These are phyloP conservation scores for Tephrocybe rancida DNA, from an alignment of 768 basidiomycete genomes.

Conservation along the genomic window DNA sequence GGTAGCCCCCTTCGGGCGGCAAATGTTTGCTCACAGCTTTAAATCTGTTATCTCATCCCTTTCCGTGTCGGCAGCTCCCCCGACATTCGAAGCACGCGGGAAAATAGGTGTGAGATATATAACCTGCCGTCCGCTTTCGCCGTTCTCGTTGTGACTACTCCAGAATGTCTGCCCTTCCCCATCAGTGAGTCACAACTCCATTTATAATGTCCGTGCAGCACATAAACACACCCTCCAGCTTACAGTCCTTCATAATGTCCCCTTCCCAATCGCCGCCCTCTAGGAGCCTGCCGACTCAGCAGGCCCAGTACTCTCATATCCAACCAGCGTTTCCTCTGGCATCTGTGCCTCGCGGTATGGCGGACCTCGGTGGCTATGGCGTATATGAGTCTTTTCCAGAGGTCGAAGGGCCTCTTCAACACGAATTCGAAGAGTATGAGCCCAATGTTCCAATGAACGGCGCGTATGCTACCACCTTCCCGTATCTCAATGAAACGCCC, in stretches of 20 bases:
- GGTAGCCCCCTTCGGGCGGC: slow-evolving; percentile 13
- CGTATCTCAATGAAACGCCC: background rate
- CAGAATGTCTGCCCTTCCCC: slow-evolving; percentile 13
- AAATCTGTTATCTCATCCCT: slow-evolving; percentile 11
- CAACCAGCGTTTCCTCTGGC: slow-evolving; percentile 5
- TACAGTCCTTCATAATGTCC: slow-evolving; percentile 4
- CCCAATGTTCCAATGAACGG: background rate
- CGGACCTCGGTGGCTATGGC: slow-evolving; percentile 7
- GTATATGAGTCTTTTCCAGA: slow-evolving; percentile 3
- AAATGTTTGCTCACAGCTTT: slow-evolving; percentile 16
- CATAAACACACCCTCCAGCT: slow-evolving; percentile 12
- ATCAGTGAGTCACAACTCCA: slow-evolving; percentile 18
- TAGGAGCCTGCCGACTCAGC: background rate
- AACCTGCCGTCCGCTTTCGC: slow-evolving; percentile 4
- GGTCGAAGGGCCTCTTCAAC: background rate
- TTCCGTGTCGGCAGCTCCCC: slow-evolving; percentile 14
- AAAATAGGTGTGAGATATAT: slow-evolving; percentile 20
- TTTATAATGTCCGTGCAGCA: slow-evolving; percentile 10
- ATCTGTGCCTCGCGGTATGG: slow-evolving; percentile 16
- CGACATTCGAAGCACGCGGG: slow-evolving; percentile 17
- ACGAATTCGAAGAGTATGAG: background rate
- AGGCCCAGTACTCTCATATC: slow-evolving; percentile 1
- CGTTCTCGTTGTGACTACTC: slow-evolving; percentile 11
- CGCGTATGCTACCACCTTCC: slow-evolving; percentile 2
- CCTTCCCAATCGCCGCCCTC: slow-evolving; percentile 2